phyloP scores from a whole-genome alignment of 495 filamentous ascomycete species.

The Penicillium verhagenii region DNA sequence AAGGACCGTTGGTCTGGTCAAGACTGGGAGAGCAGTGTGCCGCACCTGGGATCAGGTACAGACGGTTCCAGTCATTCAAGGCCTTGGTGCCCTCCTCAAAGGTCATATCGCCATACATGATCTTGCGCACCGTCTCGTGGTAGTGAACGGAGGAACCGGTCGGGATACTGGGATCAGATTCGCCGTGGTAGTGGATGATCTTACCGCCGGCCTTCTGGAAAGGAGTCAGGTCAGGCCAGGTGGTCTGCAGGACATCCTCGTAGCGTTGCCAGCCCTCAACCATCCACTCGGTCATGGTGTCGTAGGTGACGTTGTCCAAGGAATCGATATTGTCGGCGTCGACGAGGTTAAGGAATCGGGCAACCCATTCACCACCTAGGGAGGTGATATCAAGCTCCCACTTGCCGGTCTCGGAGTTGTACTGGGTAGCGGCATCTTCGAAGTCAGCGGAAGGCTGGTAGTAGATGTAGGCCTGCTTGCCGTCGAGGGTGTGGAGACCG shows the following conservation, averaged over 20 bases:
- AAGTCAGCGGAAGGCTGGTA: conserved; percentile 41
- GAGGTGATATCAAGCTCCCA: conserved; percentile 36
- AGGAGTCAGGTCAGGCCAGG: conserved; percentile 46
- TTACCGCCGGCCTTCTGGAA: conserved; percentile 50
- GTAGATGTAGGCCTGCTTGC: conserved; percentile 43
- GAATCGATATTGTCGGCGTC: conserved; percentile 29
- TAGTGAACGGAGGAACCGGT: conserved; percentile 47
- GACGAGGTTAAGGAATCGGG: conserved; percentile 20
- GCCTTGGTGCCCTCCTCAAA: conserved; percentile 34
- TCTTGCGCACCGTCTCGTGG: conserved; percentile 47
- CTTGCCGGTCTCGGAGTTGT: conserved; percentile 34
- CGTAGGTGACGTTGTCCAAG: conserved; percentile 47
- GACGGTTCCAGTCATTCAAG: too few species aligned
- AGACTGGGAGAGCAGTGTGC: conserved; percentile 22
- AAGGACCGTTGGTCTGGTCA: conserved; percentile 41
- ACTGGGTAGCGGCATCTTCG: conserved; percentile 10
- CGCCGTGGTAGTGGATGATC: conserved; percentile 51
- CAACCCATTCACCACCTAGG: conserved; percentile 38
- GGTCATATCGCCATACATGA: conserved; percentile 45
- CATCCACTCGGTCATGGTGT: conserved; percentile 50
- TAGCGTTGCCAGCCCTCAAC: conserved; percentile 14
- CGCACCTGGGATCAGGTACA: too few species aligned
- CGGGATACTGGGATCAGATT: conserved; percentile 47
- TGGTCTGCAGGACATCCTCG: conserved; percentile 22
- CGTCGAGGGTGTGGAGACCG: conserved; percentile 44